These are phyloP conservation scores for Boletus subparvulus DNA, from an alignment of 768 basidiomycete species.

Conservation along the genomic window DNA sequence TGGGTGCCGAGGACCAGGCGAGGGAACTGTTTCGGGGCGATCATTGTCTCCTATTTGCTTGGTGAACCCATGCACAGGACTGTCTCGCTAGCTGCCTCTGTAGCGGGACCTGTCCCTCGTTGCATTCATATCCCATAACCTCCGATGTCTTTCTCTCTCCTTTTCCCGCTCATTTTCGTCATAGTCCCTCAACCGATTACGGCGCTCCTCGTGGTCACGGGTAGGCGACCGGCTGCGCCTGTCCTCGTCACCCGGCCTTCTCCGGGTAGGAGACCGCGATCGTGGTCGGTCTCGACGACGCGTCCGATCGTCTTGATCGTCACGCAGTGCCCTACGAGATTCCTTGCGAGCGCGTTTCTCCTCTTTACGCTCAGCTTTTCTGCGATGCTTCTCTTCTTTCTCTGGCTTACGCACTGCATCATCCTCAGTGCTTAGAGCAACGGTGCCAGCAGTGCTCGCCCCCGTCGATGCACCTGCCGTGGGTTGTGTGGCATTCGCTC, in stretches of 20 bases:
- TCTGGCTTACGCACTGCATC: slow-evolving; percentile 34
- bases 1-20: slow-evolving; percentile 4
- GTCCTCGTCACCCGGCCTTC: slow-evolving; percentile 14
- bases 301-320: slow-evolving; percentile 27
- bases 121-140: slow-evolving; percentile 51
- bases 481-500: slow-evolving; percentile 33
- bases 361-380: slow-evolving; percentile 57
- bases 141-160: slow-evolving; percentile 45
- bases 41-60: slow-evolving; percentile 1
- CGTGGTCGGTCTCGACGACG: slow-evolving; percentile 32
- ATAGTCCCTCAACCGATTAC: slow-evolving; percentile 25
- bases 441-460: slow-evolving; percentile 12
- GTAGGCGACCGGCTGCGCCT: slow-evolving; percentile 34
- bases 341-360: slow-evolving; percentile 59
- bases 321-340: slow-evolving; percentile 40
- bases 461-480: slow-evolving; percentile 19
- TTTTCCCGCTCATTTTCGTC: slow-evolving; percentile 27
- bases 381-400: slow-evolving; percentile 51
- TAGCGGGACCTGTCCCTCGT: slow-evolving; percentile 37
- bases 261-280: slow-evolving; percentile 36
- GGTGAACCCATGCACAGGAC: slow-evolving; percentile 5
- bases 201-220: slow-evolving; percentile 20
- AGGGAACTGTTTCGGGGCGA: slow-evolving; percentile 1
- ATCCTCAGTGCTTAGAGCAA: slow-evolving; percentile 24
- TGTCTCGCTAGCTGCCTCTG: slow-evolving; percentile 19